A percentile compares a stretch with the other conserved stretches of the same genome.
Conservation (phyloP, 176 grass and related monocot genomes). For the Calamus simplicifolius region DNA sequence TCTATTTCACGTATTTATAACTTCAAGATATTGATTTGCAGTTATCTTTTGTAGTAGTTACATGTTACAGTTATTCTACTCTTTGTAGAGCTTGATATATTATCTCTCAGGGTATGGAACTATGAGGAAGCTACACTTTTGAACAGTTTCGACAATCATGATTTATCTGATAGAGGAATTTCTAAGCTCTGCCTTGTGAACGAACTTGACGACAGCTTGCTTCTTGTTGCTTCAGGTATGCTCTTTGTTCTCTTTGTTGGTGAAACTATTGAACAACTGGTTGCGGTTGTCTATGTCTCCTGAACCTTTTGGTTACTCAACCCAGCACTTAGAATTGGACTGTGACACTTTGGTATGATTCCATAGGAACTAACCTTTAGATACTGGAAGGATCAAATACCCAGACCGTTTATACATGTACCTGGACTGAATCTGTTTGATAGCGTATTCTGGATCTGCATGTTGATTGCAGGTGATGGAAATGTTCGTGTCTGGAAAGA, state of each 20-base stretch:
- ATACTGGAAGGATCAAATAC: too few species aligned
- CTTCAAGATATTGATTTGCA: background rate
- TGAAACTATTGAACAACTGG: too few species aligned
- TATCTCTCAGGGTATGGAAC: slow-evolving; percentile 76
- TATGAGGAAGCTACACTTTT: slow-evolving; percentile 61
- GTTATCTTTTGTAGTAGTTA: too few species aligned
- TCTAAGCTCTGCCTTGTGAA: slow-evolving; percentile 85
- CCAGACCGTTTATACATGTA: too few species aligned
- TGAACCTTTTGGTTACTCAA: too few species aligned
- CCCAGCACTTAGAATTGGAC: too few species aligned
- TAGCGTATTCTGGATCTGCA: too few species aligned
- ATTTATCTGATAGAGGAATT: slow-evolving; percentile 76
- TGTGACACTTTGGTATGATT: too few species aligned
- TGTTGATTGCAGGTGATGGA: slow-evolving; percentile 57
- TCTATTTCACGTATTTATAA: background rate
- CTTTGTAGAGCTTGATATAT: slow-evolving; percentile 24
- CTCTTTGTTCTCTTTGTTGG: background rate
- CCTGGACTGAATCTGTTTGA: too few species aligned
- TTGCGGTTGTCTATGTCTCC: too few species aligned
- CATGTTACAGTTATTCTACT: background rate
- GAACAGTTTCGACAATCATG: slow-evolving; percentile 83
- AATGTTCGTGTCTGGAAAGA: slow-evolving; percentile 95
- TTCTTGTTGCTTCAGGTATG: slow-evolving; percentile 89
- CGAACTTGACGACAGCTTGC: slow-evolving; percentile 94
- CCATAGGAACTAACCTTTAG: too few species aligned